phyloP scores from a whole-genome alignment of 2,329 filamentous ascomycete species.

The Trichoderma sp. region DNA sequence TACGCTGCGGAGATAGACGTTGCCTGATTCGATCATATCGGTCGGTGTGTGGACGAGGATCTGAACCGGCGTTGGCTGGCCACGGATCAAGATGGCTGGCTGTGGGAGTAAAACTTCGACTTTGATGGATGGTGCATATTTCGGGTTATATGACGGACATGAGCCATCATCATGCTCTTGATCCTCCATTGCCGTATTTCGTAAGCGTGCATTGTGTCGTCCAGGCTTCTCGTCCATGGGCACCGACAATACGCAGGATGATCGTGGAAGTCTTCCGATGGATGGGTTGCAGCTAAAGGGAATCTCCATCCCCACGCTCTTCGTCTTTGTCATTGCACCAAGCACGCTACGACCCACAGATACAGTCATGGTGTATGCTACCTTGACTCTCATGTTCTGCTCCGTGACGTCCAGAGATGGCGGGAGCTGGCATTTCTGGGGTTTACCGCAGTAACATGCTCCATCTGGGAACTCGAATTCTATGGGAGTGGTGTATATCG shows the following conservation, averaged over 20 bases:
- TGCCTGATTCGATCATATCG: background rate
- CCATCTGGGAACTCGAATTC: background rate
- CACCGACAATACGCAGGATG: background rate
- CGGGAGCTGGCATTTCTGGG: conserved; percentile 1
- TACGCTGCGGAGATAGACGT: background rate
- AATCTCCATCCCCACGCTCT: background rate
- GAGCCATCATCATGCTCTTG: conserved; percentile 1
- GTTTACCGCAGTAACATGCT: background rate
- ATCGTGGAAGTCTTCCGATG: background rate
- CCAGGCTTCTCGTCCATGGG: conserved; percentile 1
- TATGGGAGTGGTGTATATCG: conserved; percentile 2
- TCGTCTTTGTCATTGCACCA: conserved; percentile 4
- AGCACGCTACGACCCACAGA: conserved; percentile 5
- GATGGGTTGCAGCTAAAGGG: background rate
- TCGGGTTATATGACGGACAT: background rate
- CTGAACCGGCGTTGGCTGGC: conserved; percentile 1
- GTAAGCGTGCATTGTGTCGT: background rate
- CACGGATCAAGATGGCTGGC: conserved; percentile 1
- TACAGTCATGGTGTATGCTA: background rate
- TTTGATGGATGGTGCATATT: background rate
- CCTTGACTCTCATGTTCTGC: background rate
- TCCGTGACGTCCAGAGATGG: background rate
- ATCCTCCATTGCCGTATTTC: background rate
- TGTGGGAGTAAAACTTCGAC: conserved; percentile 5
- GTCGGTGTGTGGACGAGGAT: conserved; percentile 1